Percentiles rank a stretch among this genome's conserved stretches.
Conservation (phyloP, 225 moss, liverwort and hornwort species). For the Marchantia paleacea region DNA sequence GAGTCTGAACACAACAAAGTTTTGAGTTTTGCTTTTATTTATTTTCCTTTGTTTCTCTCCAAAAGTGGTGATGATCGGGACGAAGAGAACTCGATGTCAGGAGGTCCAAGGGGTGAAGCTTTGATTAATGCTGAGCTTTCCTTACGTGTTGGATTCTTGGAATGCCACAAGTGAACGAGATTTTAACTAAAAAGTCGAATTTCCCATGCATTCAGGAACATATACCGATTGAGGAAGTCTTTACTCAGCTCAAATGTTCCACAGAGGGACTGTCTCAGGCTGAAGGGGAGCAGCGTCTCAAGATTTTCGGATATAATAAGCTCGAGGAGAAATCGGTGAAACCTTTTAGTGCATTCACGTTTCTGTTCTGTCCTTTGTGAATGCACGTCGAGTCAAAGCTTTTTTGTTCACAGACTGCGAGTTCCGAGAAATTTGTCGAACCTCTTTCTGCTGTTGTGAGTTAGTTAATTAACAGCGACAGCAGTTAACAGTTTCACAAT, state of each 20-base stretch:
- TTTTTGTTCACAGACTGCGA: too few species aligned
- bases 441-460: too few species aligned
- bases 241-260: constrained; percentile 67
- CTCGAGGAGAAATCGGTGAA: constrained; percentile 74
- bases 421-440: too few species aligned
- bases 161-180: neutral
- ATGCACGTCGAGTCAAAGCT: too few species aligned
- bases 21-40: too few species aligned
- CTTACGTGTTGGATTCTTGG: neutral
- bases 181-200: neutral
- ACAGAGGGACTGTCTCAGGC: constrained; percentile 54
- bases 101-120: neutral
- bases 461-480: too few species aligned
- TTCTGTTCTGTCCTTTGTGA: too few species aligned
- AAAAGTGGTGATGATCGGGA: neutral
- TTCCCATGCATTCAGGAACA: constrained; percentile 49
- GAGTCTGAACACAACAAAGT: neutral
- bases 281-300: constrained; percentile 57
- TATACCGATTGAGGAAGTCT: constrained; percentile 74
- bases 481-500: too few species aligned
- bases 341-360: neutral
- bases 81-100: too few species aligned
- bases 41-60: neutral
- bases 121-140: neutral
- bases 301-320: constrained; percentile 64